Conservation (phyloP, 2,329 filamentous ascomycete genomes). For the Penicillium griseofulvum region DNA sequence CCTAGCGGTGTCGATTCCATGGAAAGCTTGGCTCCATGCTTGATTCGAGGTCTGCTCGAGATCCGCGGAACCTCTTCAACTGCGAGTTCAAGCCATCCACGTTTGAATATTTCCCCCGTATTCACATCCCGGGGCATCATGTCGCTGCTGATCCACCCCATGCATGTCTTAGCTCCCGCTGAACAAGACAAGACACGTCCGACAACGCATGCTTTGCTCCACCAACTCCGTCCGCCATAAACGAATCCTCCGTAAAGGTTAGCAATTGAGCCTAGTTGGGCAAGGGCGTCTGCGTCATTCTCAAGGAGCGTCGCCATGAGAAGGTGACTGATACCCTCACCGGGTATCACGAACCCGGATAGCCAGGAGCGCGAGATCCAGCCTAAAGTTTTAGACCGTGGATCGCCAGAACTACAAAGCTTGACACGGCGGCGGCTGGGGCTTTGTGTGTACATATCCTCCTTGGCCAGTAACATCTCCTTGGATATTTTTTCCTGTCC, state of each 20-base stretch:
- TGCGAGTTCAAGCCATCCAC: slow-evolving; percentile 53
- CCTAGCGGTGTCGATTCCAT: slow-evolving; percentile 43
- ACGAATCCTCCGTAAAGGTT: slow-evolving; percentile 57
- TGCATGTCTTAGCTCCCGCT: slow-evolving; percentile 48
- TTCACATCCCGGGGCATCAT: slow-evolving; percentile 39
- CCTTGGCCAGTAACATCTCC: slow-evolving; percentile 12
- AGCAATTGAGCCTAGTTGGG: slow-evolving; percentile 49
- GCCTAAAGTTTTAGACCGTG: slow-evolving; percentile 41
- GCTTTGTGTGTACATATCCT: slow-evolving; percentile 33
- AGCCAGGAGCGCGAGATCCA: slow-evolving; percentile 58
- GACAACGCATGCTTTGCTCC: slow-evolving; percentile 57
- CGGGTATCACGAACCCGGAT: slow-evolving; percentile 55
- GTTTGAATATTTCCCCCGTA: slow-evolving; percentile 27
- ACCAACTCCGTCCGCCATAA: slow-evolving; percentile 52
- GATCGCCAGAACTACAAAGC: slow-evolving; percentile 23
- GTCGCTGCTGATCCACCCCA: slow-evolving; percentile 54
- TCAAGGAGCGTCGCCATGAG: slow-evolving; percentile 57
- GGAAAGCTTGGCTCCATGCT: slow-evolving; percentile 40
- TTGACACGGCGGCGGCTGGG: slow-evolving; percentile 28
- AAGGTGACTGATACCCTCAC: slow-evolving; percentile 53
- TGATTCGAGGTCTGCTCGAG: slow-evolving; percentile 43
- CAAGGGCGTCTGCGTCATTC: slow-evolving; percentile 52
- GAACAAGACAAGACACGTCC: slow-evolving; percentile 52
- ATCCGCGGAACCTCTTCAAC: slow-evolving; percentile 31
- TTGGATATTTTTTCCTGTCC: slow-evolving; percentile 7